phyloP scores from a whole-genome alignment of 352 stramenopile species.

The Phytophthora capsici region DNA sequence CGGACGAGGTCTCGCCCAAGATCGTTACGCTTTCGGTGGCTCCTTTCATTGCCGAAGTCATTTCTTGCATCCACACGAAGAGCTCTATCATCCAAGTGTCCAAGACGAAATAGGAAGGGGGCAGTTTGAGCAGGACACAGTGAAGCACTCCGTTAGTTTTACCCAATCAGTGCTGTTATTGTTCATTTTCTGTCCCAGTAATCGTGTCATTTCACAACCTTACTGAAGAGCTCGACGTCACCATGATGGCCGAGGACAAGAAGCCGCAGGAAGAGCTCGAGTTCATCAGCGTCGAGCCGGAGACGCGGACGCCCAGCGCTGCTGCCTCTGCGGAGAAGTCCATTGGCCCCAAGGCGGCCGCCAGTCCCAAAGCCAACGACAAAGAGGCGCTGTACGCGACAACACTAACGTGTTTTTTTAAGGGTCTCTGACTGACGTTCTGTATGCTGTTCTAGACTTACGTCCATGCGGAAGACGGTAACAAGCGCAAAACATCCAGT shows the following conservation, averaged over 20 bases:
- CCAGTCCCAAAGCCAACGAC: slow-evolving; percentile 44
- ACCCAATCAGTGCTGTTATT: slow-evolving; percentile 23
- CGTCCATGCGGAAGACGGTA: slow-evolving; percentile 74
- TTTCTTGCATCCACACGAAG: slow-evolving; percentile 90
- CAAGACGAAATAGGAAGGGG: slow-evolving; percentile 72
- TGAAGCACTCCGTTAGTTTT: slow-evolving; percentile 20
- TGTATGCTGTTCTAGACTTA: slow-evolving; percentile 46
- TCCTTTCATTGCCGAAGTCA: slow-evolving; percentile 89
- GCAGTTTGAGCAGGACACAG: slow-evolving; percentile 8
- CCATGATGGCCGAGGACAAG: slow-evolving; percentile 71
- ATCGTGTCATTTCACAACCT: slow-evolving; percentile 12
- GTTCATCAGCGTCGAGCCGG: slow-evolving; percentile 77
- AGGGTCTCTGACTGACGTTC: slow-evolving; percentile 14
- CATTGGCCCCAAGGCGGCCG: slow-evolving; percentile 24
- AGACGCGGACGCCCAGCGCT: slow-evolving; percentile 19
- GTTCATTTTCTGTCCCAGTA: slow-evolving; percentile 15
- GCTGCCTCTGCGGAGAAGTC: slow-evolving; percentile 15
- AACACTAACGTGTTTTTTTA: background rate
- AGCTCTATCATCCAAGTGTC: slow-evolving; percentile 84
- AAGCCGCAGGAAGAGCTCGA: slow-evolving; percentile 75
- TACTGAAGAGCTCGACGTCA: slow-evolving; percentile 2
- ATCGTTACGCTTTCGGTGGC: slow-evolving; percentile 88
- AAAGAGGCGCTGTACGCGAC: slow-evolving; percentile 69
- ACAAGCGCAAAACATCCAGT: slow-evolving; percentile 92
- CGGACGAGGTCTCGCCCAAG: slow-evolving; percentile 52